phyloP scores from a whole-genome alignment of 108 stramenopile genomes.

The Skeletonema menzelii region DNA sequence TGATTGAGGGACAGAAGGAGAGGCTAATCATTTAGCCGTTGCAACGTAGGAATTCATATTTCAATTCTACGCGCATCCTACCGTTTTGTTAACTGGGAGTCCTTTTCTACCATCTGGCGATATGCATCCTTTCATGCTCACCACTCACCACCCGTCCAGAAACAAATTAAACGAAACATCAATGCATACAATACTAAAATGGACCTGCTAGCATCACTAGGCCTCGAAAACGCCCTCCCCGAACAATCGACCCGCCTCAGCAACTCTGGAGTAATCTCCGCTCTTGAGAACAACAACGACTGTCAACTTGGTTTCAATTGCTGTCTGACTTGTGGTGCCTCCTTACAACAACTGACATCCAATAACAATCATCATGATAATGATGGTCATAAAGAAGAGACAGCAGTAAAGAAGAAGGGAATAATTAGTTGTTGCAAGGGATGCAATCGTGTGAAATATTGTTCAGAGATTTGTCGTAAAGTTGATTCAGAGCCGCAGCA shows the following conservation, averaged over 20 bases:
- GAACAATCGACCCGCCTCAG: conserved; percentile 61
- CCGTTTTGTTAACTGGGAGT: not conserved
- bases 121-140: no score
- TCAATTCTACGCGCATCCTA: not conserved
- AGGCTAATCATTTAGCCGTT: not conserved
- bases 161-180: no score
- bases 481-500: conserved; percentile 43
- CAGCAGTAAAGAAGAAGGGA: not conserved
- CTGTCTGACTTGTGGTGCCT: conserved; percentile 32
- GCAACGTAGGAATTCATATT: not conserved
- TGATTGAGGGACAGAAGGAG: no score
- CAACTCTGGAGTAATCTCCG: conserved; percentile 36
- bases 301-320: conserved; percentile 31
- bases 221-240: conserved; percentile 58
- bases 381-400: conserved; percentile 36
- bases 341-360: not conserved
- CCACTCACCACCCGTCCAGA: no score
- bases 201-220: conserved; percentile 68
- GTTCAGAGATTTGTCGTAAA: conserved; percentile 62
- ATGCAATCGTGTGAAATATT: conserved; percentile 79
- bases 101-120: no score
- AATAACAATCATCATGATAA: not conserved
- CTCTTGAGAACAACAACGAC: conserved; percentile 17
- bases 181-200: no score
- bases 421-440: conserved; percentile 41